Conservation (phyloP, 2,329 filamentous ascomycete species). For the Sporothrix mexicana region DNA sequence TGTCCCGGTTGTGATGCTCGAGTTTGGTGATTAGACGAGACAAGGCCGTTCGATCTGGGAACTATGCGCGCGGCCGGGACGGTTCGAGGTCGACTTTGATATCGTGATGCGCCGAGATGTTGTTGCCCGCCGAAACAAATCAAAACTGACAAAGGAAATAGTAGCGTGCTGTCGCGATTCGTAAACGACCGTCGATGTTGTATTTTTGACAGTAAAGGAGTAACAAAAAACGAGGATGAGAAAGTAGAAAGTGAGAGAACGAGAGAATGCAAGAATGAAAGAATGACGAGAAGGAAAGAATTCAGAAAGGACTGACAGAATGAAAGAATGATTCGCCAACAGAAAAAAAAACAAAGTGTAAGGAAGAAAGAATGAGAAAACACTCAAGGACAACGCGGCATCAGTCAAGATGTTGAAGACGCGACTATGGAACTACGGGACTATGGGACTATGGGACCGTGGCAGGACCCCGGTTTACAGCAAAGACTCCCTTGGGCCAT, state of each 20-base stretch:
- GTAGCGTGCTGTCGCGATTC: not conserved
- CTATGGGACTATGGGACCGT: not conserved
- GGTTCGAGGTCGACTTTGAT: not conserved
- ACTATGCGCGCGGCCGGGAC: not conserved
- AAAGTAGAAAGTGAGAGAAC: conserved; percentile 3
- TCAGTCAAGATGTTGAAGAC: conserved; percentile 24
- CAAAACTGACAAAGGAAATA: not conserved
- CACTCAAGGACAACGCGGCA: not conserved
- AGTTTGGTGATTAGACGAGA: not conserved
- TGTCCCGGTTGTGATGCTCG: not conserved
- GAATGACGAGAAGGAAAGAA: not conserved
- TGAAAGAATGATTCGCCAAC: not conserved
- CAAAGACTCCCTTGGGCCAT: conserved; percentile 32
- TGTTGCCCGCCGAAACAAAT: not conserved
- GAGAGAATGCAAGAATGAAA: not conserved
- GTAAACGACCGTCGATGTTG: not conserved
- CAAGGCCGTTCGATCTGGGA: not conserved
- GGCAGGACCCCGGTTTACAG: conserved; percentile 4
- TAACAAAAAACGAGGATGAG: conserved; percentile 1
- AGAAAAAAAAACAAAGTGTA: conserved; percentile 9
- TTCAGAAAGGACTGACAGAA: not conserved
- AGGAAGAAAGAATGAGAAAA: conserved; percentile 18
- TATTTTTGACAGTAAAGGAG: not conserved
- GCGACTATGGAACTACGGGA: too few species aligned
- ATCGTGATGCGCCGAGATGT: not conserved